Evolutionary conservation across 306 rosid species (phyloP), one percentile per base, ranked within the genome.

Genomic region (Castanospermum australe): DNA sequence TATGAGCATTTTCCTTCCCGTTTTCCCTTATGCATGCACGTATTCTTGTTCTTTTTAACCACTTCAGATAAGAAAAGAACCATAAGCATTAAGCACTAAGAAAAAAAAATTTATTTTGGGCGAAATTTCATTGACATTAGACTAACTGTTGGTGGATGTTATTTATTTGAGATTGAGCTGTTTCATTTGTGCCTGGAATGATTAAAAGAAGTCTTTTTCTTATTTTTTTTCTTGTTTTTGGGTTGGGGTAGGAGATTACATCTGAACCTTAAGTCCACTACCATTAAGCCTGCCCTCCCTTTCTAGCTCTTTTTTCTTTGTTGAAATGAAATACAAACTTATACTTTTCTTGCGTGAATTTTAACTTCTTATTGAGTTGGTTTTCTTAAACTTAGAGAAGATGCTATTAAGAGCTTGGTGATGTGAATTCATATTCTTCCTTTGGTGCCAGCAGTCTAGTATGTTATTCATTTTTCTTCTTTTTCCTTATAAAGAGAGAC

Each of bases 1-100:
- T 52, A 12, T 24, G 75, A 7, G 61, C 86, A 71, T 78, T 78
- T 56, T 14, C 72, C 52, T 33, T 35, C 24, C 59, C 14, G 38
- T 55, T 54, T 55, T n/a, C 17, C 18, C 11, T 32, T 61, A 60
- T 51, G 24, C 77, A 20, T 78, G 61, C 61, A 45, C 41, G 33
- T 71, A 2, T 63, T 60, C 54, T 48, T 57, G 2, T 71, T 50
- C 4, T 36, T 44, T 32, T 74, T 56, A 12, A 24, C 52, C 36
- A 41, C 20, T 57, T 42, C 57, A 32, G 55, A 35, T 48, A n/a
- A 14, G 68, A 50, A 50, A 28, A 50, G 13, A 13, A 10, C 28
- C 48, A 12, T 45, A 56, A 14, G 20, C 71, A 5, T 39, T 55
- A 55, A 22, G 30, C 69, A 59, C 38, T 12, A 1, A 39, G 21